These are phyloP conservation scores for Incumbomyces delicatus DNA, from an alignment of 2,329 filamentous ascomycete species.

Conservation along the genomic window DNA sequence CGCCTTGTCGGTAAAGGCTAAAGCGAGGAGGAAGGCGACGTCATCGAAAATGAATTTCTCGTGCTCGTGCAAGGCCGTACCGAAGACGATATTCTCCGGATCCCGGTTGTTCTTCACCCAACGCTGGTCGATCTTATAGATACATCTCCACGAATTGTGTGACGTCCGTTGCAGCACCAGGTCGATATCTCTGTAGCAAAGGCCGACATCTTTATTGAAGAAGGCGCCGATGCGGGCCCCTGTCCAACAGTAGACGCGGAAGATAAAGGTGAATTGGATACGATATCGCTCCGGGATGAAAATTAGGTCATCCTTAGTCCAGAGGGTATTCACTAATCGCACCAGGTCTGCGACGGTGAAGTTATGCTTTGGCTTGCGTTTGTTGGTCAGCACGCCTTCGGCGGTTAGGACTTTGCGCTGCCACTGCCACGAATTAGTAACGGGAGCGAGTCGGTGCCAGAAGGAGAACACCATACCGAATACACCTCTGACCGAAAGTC, in stretches of 20 bases:
- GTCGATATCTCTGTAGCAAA: conserved; percentile 12
- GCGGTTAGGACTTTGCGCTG: no score
- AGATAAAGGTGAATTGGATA: conserved; percentile 11
- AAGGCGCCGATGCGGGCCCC: conserved; percentile 14
- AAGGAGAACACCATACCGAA: no score
- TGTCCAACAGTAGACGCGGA: conserved; percentile 14
- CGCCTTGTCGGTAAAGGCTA: conserved; percentile 11
- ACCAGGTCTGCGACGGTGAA: no score
- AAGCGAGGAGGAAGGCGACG: conserved; percentile 7
- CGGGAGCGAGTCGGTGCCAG: no score
- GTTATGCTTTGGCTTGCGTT: no score
- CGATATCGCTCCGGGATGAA: conserved; percentile 12
- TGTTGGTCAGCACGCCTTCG: no score
- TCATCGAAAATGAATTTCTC: conserved; percentile 10
- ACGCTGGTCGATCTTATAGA: conserved; percentile 13
- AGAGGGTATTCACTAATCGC: conserved; percentile 8
- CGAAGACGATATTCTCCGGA: no score
- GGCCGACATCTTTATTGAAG: conserved; percentile 7
- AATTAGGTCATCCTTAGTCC: conserved; percentile 13
- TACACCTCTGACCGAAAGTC: no score
- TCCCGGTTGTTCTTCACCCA: no score
- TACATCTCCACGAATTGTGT: conserved; percentile 7
- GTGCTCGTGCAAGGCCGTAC: not conserved
- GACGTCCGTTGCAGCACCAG: conserved; percentile 7
- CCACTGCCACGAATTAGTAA: no score